Percentiles rank a stretch among this genome's conserved stretches.
Conservation (phyloP, 1,284 basidiomycete species). For the Marasmius sp. region DNA sequence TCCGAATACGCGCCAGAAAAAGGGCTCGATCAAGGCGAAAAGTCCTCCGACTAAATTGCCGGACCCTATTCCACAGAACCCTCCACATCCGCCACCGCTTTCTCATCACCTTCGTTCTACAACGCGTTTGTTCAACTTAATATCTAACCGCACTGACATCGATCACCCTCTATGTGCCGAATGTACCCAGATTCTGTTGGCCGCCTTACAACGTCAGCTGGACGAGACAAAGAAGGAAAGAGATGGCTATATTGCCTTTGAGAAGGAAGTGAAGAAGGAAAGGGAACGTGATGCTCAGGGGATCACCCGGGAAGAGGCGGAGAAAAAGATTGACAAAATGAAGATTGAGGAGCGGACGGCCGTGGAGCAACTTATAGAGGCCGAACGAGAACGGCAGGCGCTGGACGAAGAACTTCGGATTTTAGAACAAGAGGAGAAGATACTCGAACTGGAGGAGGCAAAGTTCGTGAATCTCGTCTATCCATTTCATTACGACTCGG, state of each 20-base stretch:
- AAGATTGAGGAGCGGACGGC: conserved; percentile 73
- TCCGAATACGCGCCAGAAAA: conserved; percentile 40
- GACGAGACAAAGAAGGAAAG: conserved; percentile 90
- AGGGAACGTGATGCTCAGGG: conserved; percentile 65
- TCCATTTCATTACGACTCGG: conserved; percentile 5
- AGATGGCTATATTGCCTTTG: conserved; percentile 91
- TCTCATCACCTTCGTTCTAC: conserved; percentile 78
- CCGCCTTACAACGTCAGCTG: conserved; percentile 77
- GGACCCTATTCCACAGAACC: conserved; percentile 7
- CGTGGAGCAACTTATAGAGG: conserved; percentile 71
- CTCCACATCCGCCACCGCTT: conserved; percentile 67
- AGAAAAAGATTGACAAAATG: conserved; percentile 70
- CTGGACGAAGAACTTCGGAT: conserved; percentile 73
- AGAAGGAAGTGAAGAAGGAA: conserved; percentile 80
- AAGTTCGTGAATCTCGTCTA: conserved; percentile 53
- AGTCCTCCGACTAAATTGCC: conserved; percentile 22
- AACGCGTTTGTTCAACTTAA: conserved; percentile 72
- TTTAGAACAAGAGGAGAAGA: conserved; percentile 76
- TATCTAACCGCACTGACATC: conserved; percentile 80
- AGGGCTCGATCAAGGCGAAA: conserved; percentile 33
- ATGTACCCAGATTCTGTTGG: conserved; percentile 84
- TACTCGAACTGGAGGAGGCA: conserved; percentile 73
- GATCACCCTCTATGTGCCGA: conserved; percentile 96
- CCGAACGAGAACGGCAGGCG: conserved; percentile 73
- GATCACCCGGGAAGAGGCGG: conserved; percentile 60